Evolutionary conservation across 1,284 basidiomycete species (phyloP), one percentile per base, ranked within the genome.

Genomic region (Trametes polyzona): DNA sequence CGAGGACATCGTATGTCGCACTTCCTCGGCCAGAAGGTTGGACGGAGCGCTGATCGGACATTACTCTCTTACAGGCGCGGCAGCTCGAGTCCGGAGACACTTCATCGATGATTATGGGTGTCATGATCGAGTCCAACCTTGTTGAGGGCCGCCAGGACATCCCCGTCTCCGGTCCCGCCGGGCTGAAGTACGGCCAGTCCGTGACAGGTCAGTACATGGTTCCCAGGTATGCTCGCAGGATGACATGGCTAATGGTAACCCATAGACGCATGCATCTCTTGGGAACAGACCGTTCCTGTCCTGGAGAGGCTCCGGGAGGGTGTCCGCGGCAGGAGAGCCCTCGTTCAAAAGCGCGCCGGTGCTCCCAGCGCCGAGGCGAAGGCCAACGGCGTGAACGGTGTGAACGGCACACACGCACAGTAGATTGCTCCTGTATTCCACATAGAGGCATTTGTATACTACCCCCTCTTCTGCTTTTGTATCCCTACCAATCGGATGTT

Each of bases 61-160:
- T 9, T 35, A 12, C 33, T 6, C 29, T 12, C 27, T 17, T 21
- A 26, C 61, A 92, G 89, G 86, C 89, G 21, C 75, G 76, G 40
- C 90, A 95, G 78, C 76, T 93, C 19, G 81, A 88, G 60, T 82
- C 80, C 3, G 78, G 79, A 33, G 87, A 93, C 52, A 94, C 92
- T 0, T 80, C 86, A 1, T 71, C 80, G 21, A 83, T 85, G 69
- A 94, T 99, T 71, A 90, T 97, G 83, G 96, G 96, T 57, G 95
- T 97, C 59, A 99, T 99, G 97, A 83, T 98, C 61, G 97, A 99
- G 75, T 93, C 90, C 46, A 96, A 99, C 74, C 81, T 98, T 56
- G 83, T 92, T 44, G 96, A 95, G 70, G 91, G 92, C 26, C 85
- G 92, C 36, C 95, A 98, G 74, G 87, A 93, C 65, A 91, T 97